phyloP scores from a whole-genome alignment of 2,329 filamentous ascomycete species.

The Cladobotryum mycophilum region DNA sequence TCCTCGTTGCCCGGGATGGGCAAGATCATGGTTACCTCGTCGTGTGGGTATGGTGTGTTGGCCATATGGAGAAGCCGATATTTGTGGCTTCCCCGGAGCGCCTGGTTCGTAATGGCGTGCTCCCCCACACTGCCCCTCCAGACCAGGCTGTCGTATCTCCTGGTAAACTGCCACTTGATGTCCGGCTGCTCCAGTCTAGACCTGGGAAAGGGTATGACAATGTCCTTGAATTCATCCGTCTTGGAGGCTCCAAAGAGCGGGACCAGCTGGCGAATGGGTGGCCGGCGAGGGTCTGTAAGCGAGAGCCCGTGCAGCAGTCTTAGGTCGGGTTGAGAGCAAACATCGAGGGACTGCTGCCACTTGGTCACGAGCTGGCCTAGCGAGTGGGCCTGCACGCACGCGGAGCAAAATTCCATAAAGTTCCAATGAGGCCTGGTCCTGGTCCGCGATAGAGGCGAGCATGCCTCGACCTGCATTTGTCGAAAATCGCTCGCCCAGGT shows the following conservation, averaged over 20 bases:
- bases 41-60: slow-evolving; percentile 48
- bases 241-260: slow-evolving; percentile 75
- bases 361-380: slow-evolving; percentile 59
- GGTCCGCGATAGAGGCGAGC: slow-evolving; percentile 55
- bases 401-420: slow-evolving; percentile 55
- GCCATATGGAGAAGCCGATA: slow-evolving; percentile 65
- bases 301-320: slow-evolving; percentile 68
- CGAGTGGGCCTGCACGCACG: slow-evolving; percentile 59
- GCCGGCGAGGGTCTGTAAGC: slow-evolving; percentile 55
- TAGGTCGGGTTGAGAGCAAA: slow-evolving; percentile 73
- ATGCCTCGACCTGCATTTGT: slow-evolving; percentile 44
- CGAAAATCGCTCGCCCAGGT: slow-evolving; percentile 27
- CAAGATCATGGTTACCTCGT: slow-evolving; percentile 51
- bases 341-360: slow-evolving; percentile 58
- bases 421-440: slow-evolving; percentile 58
- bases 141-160: slow-evolving; percentile 61
- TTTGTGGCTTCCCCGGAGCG: slow-evolving; percentile 62
- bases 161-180: slow-evolving; percentile 41
- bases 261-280: slow-evolving; percentile 57
- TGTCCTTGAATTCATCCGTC: slow-evolving; percentile 66
- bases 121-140: slow-evolving; percentile 68
- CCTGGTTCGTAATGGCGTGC: slow-evolving; percentile 41
- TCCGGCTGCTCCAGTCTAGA: slow-evolving; percentile 37
- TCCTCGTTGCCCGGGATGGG: slow-evolving; percentile 32
- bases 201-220: slow-evolving; percentile 60